Evolutionary conservation across 306 rosid species (phyloP).

Genomic region (Vicia villosa): DNA sequence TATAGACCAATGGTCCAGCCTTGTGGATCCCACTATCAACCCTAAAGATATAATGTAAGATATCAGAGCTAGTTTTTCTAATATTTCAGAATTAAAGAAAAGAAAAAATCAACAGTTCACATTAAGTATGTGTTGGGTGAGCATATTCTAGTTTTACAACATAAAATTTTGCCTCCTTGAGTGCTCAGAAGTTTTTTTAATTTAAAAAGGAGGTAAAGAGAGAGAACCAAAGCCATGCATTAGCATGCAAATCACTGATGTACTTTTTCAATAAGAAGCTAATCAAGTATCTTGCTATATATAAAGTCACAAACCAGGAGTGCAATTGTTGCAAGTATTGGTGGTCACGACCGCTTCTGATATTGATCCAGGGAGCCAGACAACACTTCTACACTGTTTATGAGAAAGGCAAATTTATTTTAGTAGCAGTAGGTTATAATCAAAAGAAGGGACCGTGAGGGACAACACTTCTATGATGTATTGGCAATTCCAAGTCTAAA

Average conservation of each 20-base stretch:
- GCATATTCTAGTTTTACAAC: conserved; percentile 9
- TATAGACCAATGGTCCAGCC: conserved; percentile 4
- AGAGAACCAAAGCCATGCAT: conserved; percentile 13
- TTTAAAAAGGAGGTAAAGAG: background rate
- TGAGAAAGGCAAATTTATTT: conserved; percentile 36
- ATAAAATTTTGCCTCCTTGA: conserved; percentile 6
- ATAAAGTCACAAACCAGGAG: conserved; percentile 68
- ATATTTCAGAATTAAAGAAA: background rate
- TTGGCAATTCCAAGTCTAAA: conserved; percentile 29
- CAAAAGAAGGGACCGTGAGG: conserved; percentile 6
- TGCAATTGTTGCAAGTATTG: conserved; percentile 77
- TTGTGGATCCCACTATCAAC: background rate
- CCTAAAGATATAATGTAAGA: background rate
- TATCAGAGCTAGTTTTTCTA: background rate
- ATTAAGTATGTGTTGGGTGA: conserved; percentile 6
- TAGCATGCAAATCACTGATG: conserved; percentile 31
- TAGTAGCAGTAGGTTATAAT: conserved; percentile 7
- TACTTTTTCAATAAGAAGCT: conserved; percentile 16
- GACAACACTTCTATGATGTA: conserved; percentile 11
- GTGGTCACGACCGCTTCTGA: conserved; percentile 90
- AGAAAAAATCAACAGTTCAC: conserved; percentile 17
- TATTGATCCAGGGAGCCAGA: conserved; percentile 96
- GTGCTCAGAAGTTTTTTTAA: background rate
- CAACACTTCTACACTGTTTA: conserved; percentile 82
- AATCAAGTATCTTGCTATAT: conserved; percentile 16